phyloP scores from a whole-genome alignment of 2,329 filamentous ascomycete species.

The Calonectria pteridis region DNA sequence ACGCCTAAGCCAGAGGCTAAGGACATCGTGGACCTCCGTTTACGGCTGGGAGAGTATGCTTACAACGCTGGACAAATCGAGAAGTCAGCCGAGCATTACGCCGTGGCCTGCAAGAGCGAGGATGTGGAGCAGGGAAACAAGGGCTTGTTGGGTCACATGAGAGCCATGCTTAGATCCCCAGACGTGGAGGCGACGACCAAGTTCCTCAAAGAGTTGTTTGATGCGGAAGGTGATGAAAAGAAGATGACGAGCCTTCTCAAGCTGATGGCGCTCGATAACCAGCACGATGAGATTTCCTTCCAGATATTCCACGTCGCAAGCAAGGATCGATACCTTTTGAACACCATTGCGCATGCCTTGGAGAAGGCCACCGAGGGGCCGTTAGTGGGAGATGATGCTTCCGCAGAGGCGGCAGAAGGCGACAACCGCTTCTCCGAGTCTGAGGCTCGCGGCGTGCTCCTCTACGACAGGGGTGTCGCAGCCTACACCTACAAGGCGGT shows the following conservation, averaged over 20 bases:
- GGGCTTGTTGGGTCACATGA: background rate
- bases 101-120: background rate
- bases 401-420: too few species aligned
- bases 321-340: background rate
- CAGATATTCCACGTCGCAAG: background rate
- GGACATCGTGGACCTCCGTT: background rate
- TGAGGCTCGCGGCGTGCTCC: background rate
- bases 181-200: background rate
- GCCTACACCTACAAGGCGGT: background rate
- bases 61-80: background rate
- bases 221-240: background rate
- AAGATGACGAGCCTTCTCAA: background rate
- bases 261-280: background rate
- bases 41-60: background rate
- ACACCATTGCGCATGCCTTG: background rate
- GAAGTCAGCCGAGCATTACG: background rate
- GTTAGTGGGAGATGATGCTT: rapidly evolving
- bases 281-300: background rate
- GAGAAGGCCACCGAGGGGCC: background rate
- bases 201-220: background rate
- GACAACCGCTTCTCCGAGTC: background rate
- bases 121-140: background rate
- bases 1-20: background rate
- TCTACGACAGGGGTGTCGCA: background rate
- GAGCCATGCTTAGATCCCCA: background rate